Percentiles rank a stretch among this genome's conserved stretches.
phyloP scores from a whole-genome alignment of 495 filamentous ascomycete species.

The Penicillium canariense region DNA sequence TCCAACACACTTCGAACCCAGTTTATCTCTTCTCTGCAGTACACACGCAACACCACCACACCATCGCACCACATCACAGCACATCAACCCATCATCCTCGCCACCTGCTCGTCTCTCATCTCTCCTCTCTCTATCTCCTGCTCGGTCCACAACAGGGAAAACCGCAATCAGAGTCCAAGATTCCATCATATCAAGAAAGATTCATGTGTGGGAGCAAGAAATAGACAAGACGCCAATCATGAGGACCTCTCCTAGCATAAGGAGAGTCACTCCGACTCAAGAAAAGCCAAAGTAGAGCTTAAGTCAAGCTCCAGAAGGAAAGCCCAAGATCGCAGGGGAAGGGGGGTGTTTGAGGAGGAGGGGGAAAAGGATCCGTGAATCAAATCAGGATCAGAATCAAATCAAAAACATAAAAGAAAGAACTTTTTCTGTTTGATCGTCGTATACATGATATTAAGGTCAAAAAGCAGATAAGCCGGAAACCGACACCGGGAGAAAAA shows the following conservation, averaged over 20 bases:
- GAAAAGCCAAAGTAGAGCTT: neutral
- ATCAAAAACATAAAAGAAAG: constrained; percentile 2
- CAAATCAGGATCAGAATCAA: constrained; percentile 26
- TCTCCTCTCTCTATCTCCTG: constrained; percentile 16
- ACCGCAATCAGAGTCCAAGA: constrained; percentile 30
- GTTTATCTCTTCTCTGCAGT: constrained; percentile 3
- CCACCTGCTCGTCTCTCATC: constrained; percentile 16
- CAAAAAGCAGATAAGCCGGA: constrained; percentile 9
- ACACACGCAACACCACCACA: neutral
- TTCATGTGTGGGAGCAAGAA: constrained; percentile 34
- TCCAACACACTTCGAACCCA: constrained; percentile 23
- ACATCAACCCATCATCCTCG: constrained; percentile 11
- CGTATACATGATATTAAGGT: constrained; percentile 41
- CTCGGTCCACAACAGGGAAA: constrained; percentile 25
- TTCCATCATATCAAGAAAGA: constrained; percentile 29
- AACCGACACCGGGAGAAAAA: neutral
- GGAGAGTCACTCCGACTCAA: too few relatives aligned
- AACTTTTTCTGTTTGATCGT: constrained; percentile 43
- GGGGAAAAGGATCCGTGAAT: constrained; percentile 26
- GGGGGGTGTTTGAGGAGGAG: constrained; percentile 8
- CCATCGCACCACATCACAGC: constrained; percentile 10
- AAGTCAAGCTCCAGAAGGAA: neutral
- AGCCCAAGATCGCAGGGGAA: constrained; percentile 7
- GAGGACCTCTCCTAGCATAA: constrained; percentile 31
- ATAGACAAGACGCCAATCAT: constrained; percentile 47